These are phyloP conservation scores for Rhizoclosmatium globosum DNA, from an alignment of 192 early-diverging fungal genomes.

Conservation along the genomic window DNA sequence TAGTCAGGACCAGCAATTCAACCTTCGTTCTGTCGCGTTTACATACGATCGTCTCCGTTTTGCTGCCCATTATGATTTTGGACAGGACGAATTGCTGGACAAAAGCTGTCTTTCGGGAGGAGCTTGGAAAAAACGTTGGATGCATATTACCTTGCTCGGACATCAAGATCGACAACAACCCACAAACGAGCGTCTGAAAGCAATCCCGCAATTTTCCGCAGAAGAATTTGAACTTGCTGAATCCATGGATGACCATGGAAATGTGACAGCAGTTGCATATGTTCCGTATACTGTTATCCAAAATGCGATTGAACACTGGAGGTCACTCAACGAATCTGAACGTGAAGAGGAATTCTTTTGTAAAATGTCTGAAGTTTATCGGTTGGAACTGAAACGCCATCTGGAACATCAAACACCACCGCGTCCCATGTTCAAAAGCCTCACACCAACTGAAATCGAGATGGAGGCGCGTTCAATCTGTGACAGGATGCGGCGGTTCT, in stretches of 20 bases:
- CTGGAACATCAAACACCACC: background rate
- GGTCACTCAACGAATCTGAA: background rate
- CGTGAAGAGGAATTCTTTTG: background rate
- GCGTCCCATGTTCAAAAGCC: background rate
- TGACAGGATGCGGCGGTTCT: constrained; percentile 10
- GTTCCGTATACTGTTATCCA: background rate
- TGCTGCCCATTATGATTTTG: background rate
- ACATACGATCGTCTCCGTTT: constrained; percentile 2
- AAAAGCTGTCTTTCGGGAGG: background rate
- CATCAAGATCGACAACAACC: background rate
- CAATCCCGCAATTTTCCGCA: constrained; percentile 4
- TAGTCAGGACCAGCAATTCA: background rate
- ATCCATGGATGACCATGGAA: constrained; percentile 3
- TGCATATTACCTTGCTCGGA: constrained; percentile 9
- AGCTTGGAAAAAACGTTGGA: constrained; percentile 3
- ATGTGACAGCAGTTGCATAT: background rate
- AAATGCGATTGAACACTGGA: constrained; percentile 9
- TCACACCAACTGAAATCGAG: background rate
- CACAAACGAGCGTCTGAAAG: constrained; percentile 7
- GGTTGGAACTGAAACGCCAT: background rate
- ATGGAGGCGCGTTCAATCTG: background rate
- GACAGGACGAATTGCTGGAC: constrained; percentile 1
- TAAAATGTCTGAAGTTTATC: background rate
- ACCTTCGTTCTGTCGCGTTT: constrained; percentile 9
- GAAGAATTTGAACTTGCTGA: background rate